These are phyloP conservation scores for Pestalotiopsis sp. DNA, from an alignment of 2,329 filamentous ascomycete genomes.

Conservation along the genomic window DNA sequence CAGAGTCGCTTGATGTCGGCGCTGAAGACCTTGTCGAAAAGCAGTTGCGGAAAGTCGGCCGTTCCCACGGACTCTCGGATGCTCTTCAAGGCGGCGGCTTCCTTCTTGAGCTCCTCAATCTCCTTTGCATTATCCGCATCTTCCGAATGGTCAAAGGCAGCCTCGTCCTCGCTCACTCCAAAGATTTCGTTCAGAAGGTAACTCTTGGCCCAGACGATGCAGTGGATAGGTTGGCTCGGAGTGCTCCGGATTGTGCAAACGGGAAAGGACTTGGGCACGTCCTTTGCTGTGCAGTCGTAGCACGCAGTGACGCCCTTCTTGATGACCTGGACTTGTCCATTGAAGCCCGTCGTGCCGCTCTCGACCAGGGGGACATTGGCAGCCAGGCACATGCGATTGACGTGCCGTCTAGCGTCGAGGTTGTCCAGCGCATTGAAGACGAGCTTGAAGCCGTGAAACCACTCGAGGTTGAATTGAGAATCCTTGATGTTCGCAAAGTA, in stretches of 20 bases:
- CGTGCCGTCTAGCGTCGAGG: constrained; percentile 87
- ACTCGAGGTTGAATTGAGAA: constrained; percentile 78
- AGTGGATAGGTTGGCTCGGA: constrained; percentile 94
- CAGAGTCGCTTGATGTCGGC: constrained; percentile 80
- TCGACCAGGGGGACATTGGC: constrained; percentile 90
- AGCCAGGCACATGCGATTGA: constrained; percentile 96
- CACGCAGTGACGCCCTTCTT: constrained; percentile 90
- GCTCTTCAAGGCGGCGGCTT: constrained; percentile 80
- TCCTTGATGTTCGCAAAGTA: constrained; percentile 97
- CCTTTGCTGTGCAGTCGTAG: constrained; percentile 92
- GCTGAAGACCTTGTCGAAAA: constrained; percentile 93
- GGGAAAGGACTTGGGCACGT: constrained; percentile 88
- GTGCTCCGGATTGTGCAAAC: constrained; percentile 98
- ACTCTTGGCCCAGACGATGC: constrained; percentile 98
- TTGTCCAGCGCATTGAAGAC: constrained; percentile 99
- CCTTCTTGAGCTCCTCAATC: constrained; percentile 83
- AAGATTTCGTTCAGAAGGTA: constrained; percentile 96
- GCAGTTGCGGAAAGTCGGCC: constrained; percentile 71
- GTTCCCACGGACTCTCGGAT: constrained; percentile 84
- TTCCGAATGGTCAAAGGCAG: constrained; percentile 76
- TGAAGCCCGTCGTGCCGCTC: constrained; percentile 96
- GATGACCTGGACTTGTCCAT: constrained; percentile 96
- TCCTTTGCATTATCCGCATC: constrained; percentile 84
- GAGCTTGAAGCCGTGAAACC: constrained; percentile 81
- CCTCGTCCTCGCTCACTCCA: constrained; percentile 85